These are phyloP conservation scores for Oryza nivara DNA, from an alignment of 176 grass and related monocot genomes.

Conservation along the genomic window DNA sequence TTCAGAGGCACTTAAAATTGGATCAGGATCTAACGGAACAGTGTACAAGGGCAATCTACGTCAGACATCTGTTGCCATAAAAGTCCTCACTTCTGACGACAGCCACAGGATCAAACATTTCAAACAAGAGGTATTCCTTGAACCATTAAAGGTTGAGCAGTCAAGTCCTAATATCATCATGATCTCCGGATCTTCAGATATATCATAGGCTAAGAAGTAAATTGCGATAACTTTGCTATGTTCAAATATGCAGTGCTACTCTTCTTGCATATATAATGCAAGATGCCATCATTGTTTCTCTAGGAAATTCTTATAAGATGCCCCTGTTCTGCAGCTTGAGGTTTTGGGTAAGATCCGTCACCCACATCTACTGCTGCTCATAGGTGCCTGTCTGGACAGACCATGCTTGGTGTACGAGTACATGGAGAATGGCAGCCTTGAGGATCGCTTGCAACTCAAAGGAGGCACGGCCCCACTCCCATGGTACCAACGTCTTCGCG, in stretches of 20 bases:
- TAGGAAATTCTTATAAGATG: conserved; percentile 14
- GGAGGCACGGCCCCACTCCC: conserved; percentile 54
- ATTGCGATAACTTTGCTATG: neutral
- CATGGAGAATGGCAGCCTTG: conserved; percentile 96
- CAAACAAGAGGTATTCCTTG: conserved; percentile 68
- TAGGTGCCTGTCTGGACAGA: conserved; percentile 81
- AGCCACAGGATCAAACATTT: conserved; percentile 62
- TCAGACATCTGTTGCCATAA: conserved; percentile 71
- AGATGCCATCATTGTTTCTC: conserved; percentile 7
- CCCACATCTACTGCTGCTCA: conserved; percentile 73
- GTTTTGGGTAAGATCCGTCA: conserved; percentile 72
- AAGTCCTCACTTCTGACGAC: conserved; percentile 70
- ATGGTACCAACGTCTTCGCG: conserved; percentile 68
- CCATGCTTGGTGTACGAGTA: conserved; percentile 92
- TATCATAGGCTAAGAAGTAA: neutral
- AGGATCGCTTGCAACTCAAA: conserved; percentile 72
- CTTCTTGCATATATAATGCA: neutral
- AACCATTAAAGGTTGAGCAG: neutral
- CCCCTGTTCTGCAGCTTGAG: conserved; percentile 67
- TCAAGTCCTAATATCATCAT: neutral
- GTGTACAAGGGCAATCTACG: conserved; percentile 87
- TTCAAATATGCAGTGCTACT: conserved; percentile 14
- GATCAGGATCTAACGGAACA: conserved; percentile 67
- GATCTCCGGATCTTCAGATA: neutral
- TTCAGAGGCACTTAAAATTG: conserved; percentile 63